Conservation (phyloP, 1,284 basidiomycete species). For the Irpex rosettiformis region DNA sequence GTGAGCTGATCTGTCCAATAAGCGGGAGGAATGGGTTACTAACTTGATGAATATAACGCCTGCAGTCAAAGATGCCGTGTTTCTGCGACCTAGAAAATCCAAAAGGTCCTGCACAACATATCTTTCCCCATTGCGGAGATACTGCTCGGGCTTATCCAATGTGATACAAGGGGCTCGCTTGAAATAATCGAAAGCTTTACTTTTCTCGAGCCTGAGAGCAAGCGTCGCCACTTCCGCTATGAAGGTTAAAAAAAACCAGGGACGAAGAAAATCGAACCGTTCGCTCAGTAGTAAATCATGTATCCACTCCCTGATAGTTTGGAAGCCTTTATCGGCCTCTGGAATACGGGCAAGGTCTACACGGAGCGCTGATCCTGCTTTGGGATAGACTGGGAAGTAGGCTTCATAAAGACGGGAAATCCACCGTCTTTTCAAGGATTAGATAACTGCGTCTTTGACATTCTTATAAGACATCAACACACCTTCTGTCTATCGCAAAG, state of each 20-base stretch:
- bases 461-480: slow-evolving; percentile 2
- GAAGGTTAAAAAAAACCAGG: slow-evolving; percentile 12
- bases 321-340: slow-evolving; percentile 31
- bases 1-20: background rate
- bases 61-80: slow-evolving; percentile 22
- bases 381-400: slow-evolving; percentile 19
- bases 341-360: slow-evolving; percentile 34
- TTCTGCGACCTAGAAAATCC: slow-evolving; percentile 21
- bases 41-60: slow-evolving; percentile 27
- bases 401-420: slow-evolving; percentile 22
- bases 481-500: slow-evolving; percentile 20
- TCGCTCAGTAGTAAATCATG: slow-evolving; percentile 32
- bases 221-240: slow-evolving; percentile 26
- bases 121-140: slow-evolving; percentile 13
- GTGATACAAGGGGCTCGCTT: slow-evolving; percentile 18
- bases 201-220: slow-evolving; percentile 18
- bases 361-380: slow-evolving; percentile 25
- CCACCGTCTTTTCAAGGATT: slow-evolving; percentile 18
- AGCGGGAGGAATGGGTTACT: background rate
- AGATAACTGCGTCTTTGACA: background rate
- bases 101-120: slow-evolving; percentile 39
- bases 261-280: background rate
- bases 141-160: slow-evolving; percentile 3
- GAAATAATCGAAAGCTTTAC: slow-evolving; percentile 13
- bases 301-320: slow-evolving; percentile 39